A percentile compares a stretch with the other conserved stretches of the same genome.
These are phyloP conservation scores for Triangularia verruculosa DNA, from an alignment of 2,329 filamentous ascomycete species.

Conservation along the genomic window DNA sequence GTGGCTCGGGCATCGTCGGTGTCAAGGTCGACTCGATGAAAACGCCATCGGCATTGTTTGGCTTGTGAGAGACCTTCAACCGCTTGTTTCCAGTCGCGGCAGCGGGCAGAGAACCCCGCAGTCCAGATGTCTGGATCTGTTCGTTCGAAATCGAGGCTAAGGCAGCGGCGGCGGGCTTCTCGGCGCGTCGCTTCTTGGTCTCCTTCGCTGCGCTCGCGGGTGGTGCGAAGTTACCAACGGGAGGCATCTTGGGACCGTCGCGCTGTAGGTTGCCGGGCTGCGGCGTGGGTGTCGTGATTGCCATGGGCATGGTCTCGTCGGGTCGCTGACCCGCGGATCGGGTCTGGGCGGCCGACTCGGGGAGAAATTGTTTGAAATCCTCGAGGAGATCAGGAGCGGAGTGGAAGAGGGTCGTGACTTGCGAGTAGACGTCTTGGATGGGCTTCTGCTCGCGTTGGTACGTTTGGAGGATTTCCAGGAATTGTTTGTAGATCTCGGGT, in stretches of 20 bases:
- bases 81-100: constrained; percentile 53
- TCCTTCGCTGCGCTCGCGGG: constrained; percentile 79
- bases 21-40: constrained; percentile 82
- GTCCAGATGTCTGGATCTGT: constrained; percentile 39
- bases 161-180: constrained; percentile 51
- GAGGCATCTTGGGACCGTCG: constrained; percentile 77
- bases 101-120: constrained; percentile 36
- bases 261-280: constrained; percentile 48
- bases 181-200: constrained; percentile 75
- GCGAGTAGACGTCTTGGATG: constrained; percentile 96
- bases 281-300: constrained; percentile 52
- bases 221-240: constrained; percentile 90
- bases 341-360: constrained; percentile 69
- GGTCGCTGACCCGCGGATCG: constrained; percentile 56
- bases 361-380: constrained; percentile 97
- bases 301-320: constrained; percentile 60
- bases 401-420: constrained; percentile 92
- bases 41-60: constrained; percentile 51
- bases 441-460: constrained; percentile 98
- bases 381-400: constrained; percentile 91
- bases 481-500: constrained; percentile 98
- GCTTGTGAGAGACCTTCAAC: constrained; percentile 70
- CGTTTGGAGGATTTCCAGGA: constrained; percentile 94
- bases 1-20: constrained; percentile 81
- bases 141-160: constrained; percentile 41